phyloP scores from a whole-genome alignment of 306 rosid genomes.

The Styphnolobium japonicum region DNA sequence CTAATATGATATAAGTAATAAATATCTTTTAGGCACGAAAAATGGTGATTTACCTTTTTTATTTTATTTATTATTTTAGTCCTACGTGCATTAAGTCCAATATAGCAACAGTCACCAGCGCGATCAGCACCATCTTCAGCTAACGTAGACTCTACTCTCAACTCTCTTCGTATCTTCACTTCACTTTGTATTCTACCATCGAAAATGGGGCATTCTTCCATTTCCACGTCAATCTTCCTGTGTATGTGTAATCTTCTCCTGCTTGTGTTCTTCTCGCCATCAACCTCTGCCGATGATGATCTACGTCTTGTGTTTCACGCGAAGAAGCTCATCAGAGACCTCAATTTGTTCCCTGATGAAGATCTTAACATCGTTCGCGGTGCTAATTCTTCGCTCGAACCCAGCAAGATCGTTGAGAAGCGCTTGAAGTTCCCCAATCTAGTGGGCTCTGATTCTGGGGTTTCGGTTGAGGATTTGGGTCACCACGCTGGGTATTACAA shows the following conservation, averaged over 20 bases:
- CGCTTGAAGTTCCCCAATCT: conserved; percentile 55
- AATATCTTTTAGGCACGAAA: too few species aligned
- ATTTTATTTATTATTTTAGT: too few species aligned
- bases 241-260: conserved; percentile 24
- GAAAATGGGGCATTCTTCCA: conserved; percentile 34
- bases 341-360: conserved; percentile 65
- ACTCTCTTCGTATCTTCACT: too few species aligned
- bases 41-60: too few species aligned
- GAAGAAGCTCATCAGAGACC: conserved; percentile 57
- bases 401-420: conserved; percentile 63
- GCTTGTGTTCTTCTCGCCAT: conserved; percentile 7
- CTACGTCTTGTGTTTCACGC: conserved; percentile 35
- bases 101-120: too few species aligned
- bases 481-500: conserved; percentile 84
- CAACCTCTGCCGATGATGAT: conserved; percentile 31
- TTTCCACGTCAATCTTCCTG: conserved; percentile 5
- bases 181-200: background rate
- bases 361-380: conserved; percentile 52
- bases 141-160: too few species aligned
- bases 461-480: conserved; percentile 66
- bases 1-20: too few species aligned
- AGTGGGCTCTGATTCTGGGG: conserved; percentile 40
- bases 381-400: conserved; percentile 22
- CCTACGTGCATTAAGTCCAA: too few species aligned
- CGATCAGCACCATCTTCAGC: too few species aligned